Conservation (phyloP, 768 basidiomycete genomes). For the Dentipellis fragilis region DNA sequence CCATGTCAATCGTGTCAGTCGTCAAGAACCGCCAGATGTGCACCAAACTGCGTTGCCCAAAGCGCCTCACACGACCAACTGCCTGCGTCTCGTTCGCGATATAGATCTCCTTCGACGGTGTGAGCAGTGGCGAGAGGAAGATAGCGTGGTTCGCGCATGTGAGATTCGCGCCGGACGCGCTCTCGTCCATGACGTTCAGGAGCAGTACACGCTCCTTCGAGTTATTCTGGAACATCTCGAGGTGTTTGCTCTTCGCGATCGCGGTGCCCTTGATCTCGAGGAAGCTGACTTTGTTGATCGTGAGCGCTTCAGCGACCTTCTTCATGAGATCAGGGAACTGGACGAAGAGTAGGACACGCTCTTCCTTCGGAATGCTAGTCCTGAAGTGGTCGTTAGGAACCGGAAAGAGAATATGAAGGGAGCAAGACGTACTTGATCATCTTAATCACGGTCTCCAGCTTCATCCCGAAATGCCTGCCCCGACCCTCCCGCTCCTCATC, state of each 20-base stretch:
- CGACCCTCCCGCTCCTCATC: constrained; percentile 62
- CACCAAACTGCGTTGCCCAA: constrained; percentile 74
- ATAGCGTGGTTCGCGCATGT: constrained; percentile 92
- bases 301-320: constrained; percentile 80
- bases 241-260: constrained; percentile 65
- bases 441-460: constrained; percentile 67
- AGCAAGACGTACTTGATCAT: constrained; percentile 52
- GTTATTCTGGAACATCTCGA: constrained; percentile 80
- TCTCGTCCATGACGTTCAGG: constrained; percentile 90
- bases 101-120: constrained; percentile 75
- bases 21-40: constrained; percentile 78
- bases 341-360: constrained; percentile 88
- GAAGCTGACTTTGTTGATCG: constrained; percentile 59
- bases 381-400: not conserved
- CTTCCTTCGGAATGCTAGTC: constrained; percentile 38
- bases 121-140: constrained; percentile 86
- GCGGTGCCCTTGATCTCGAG: constrained; percentile 77
- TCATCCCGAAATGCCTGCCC: constrained; percentile 74
- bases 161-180: constrained; percentile 87
- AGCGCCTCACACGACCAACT: constrained; percentile 74
- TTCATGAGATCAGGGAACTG: constrained; percentile 91
- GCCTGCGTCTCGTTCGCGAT: constrained; percentile 77
- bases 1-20: constrained; percentile 80
- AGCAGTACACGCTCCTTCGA: constrained; percentile 73
- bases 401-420: constrained; percentile 13